Evolutionary conservation across 805 yeast species (phyloP), one percentile per base, ranked within the genome.

Genomic region (Phaffomyces thermotolerans): DNA sequence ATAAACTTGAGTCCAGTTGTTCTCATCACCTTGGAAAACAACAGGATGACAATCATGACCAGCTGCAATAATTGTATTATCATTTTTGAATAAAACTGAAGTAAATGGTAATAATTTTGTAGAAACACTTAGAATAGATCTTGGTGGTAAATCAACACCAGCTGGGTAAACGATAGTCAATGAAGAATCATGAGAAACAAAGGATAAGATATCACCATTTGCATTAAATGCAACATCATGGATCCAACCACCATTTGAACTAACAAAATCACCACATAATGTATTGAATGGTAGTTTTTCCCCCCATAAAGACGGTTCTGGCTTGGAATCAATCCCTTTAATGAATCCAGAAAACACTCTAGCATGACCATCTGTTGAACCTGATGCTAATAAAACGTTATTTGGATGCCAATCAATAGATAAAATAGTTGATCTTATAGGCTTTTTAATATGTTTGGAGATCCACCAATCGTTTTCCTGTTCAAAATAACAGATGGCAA

Each of bases 401-500:
- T 93, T 93, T 45, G 88, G 90, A 63, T 93, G 97, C 99, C 99
- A 90, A 51, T 81, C 81, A 44, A 91, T 72, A 37, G 84, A 72
- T 52, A 90, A 73, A 52, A 90, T 75, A 29, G 97, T 88, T 10
- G 96, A 84, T 62, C 83, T 81, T 56, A 93, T 72, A n/a, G 97
- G 96, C 65, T 86, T 88, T 71, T 90, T 90, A 66, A 93, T 84
- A 68, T 91, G 99, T 66, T 91, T 91, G 13, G 98, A 87, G 41
- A 93, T 90, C 99, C 99, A 93, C 99, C 99, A 93, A 63, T 93
- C 96, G 63, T 91, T 93, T 57, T 89, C 96, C 49, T 74, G 84
- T 67, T 93, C 99, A 62, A 84, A 93, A 68, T 90, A 93, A 69
- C 99, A 93, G 40, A 93, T 85, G 9, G 98, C 96, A 64, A 93